Base-by-base conservation (phyloP, 768 basidiomycete genomes). In the Kwoniella europaea region DNA sequence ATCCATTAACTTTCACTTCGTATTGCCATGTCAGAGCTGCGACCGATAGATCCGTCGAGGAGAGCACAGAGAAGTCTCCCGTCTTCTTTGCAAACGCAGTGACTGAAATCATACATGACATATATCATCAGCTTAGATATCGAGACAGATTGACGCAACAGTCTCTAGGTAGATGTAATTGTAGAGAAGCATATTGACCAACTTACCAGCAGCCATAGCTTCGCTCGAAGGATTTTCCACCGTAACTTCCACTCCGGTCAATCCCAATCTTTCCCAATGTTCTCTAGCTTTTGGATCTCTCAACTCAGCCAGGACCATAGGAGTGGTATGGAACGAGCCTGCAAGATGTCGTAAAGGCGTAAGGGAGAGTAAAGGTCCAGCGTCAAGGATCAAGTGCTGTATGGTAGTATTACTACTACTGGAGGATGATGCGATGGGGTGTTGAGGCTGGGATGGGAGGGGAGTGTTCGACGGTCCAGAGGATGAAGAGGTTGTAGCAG, bases 51-150 rank as follows among this genome's bases (percentile, higher is more conserved):
- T 99, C 97, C 15, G 94, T 88, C 82, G 91, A 88, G 15, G 94
- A 97, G 50, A 99, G 87, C 58, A 94, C 95, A 54, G 92, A 86
- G 81, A 94, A 95, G 84, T 99, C 97, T 81, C 97, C 97, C 0
- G 96, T 96, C 86, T 92, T 92, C 86, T 94, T 96, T 3, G 97
- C 93, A 84, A 90, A 90, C 71, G 91, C 90, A 66, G 91, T 92
- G 4, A 96, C 97, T 98, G 79, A 22, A 22, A 4, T n/a, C 15
- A 18, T 55, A 24, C 46, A 42, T 35, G 35, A 35, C 6, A 46
- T 20, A 50, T 63, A 43, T 13, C 22, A 35, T 16, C 35, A 72
- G 71, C 70, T 41, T 1, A 6, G 22, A 29, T 9, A 20, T 24
- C 20, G 22, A 18, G 61, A 42, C 9, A 50, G 4, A 42, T 63